Conservation (phyloP, 768 basidiomycete species). For the Boletus reticuloceps region DNA sequence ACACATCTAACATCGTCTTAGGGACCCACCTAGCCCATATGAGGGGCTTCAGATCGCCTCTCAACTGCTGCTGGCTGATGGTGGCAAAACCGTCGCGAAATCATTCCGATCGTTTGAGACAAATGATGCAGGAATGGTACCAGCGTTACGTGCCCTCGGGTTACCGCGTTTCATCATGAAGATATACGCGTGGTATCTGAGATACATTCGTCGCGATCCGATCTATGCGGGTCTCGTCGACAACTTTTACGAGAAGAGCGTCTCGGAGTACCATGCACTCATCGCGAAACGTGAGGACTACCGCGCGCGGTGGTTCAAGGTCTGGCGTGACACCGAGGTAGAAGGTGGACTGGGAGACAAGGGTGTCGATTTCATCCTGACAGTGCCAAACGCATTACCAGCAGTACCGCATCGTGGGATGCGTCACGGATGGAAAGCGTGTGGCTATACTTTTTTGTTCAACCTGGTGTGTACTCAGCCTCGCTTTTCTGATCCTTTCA, state of each 20-base stretch:
- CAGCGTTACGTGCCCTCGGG: conserved; percentile 37
- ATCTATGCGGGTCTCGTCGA: conserved; percentile 54
- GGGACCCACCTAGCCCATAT: conserved; percentile 43
- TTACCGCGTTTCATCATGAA: conserved; percentile 47
- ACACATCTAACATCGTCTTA: conserved; percentile 1
- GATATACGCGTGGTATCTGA: conserved; percentile 50
- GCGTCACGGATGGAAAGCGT: conserved; percentile 55
- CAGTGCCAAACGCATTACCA: conserved; percentile 59
- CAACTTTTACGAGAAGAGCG: conserved; percentile 46
- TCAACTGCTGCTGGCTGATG: conserved; percentile 51
- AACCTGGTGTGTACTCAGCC: conserved; percentile 47
- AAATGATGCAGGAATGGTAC: conserved; percentile 48
- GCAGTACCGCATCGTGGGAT: conserved; percentile 54
- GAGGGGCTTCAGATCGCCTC: conserved; percentile 53
- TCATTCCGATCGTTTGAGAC: conserved; percentile 41
- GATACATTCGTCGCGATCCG: conserved; percentile 50
- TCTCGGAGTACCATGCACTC: conserved; percentile 49
- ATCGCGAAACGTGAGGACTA: conserved; percentile 45
- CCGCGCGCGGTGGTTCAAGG: conserved; percentile 38
- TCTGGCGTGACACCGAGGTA: conserved; percentile 28
- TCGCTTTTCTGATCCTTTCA: background rate
- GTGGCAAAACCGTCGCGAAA: conserved; percentile 36
- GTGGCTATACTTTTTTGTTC: conserved; percentile 65
- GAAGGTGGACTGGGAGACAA: conserved; percentile 32
- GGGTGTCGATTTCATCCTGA: conserved; percentile 61